A percentile compares a stretch with the other conserved stretches of the same genome.
phyloP scores from a whole-genome alignment of 2,329 filamentous ascomycete species.

The Ophiostoma piceae region DNA sequence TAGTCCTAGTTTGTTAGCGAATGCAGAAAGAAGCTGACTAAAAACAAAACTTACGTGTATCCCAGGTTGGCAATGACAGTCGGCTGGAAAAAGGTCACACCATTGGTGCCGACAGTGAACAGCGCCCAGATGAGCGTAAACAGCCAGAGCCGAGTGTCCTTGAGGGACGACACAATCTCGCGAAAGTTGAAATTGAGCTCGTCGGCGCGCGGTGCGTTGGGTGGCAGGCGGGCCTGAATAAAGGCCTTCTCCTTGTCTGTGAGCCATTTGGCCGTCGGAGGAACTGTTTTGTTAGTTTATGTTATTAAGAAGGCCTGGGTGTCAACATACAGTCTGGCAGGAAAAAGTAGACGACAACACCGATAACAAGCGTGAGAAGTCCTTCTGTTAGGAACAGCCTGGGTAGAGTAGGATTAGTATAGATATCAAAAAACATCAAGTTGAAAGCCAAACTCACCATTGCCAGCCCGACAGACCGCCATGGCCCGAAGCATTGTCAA shows the following conservation, averaged over 20 bases:
- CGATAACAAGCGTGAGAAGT: conserved; percentile 42
- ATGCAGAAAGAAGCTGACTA: neutral
- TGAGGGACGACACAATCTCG: conserved; percentile 38
- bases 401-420: neutral
- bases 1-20: conserved; percentile 32
- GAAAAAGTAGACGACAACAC: conserved; percentile 46
- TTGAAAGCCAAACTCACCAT: conserved; percentile 27
- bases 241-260: conserved; percentile 44
- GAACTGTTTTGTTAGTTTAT: conserved; percentile 32
- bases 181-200: conserved; percentile 40
- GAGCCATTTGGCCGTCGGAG: conserved; percentile 42
- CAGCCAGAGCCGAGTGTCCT: conserved; percentile 42
- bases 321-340: conserved; percentile 49
- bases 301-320: too few species aligned
- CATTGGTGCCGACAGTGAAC: conserved; percentile 43
- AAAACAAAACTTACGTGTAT: conserved; percentile 22
- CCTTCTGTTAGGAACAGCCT: conserved; percentile 42
- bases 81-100: conserved; percentile 41
- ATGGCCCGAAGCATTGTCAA: conserved; percentile 37
- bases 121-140: conserved; percentile 44
- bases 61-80: conserved; percentile 39
- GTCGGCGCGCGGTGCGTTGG: conserved; percentile 40
- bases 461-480: conserved; percentile 36
- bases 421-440: neutral
- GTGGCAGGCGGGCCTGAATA: conserved; percentile 43